Evolutionary conservation across 225 moss, liverwort and hornwort genomes (phyloP), one percentile per base, ranked within the genome.

Genomic region (Lunularia cruciata): DNA sequence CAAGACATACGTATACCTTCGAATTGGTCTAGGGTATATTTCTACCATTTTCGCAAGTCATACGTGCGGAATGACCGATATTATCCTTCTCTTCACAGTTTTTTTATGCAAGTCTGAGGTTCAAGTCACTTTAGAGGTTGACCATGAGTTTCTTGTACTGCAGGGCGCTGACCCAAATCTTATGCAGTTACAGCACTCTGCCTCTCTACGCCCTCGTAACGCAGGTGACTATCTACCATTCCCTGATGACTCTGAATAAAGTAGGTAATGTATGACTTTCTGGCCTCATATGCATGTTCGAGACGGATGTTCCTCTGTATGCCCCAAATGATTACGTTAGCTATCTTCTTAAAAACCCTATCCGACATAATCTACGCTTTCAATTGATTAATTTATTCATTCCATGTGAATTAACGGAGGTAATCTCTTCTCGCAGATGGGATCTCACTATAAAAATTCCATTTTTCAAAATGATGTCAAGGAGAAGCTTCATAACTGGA

Each of bases 111-210:
- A 43, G 43, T 3, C 16, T 43, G 43, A 43, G 3, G 5, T 25
- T 40, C 26, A 25, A 37, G 42, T 38, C 3, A 39, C 34, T 39
- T n/a, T 8, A n/a, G 2, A 61, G 57, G n/a, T 40, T 65, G 23
- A 67, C 0, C 12, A 13, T 18, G 20, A 65, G 33, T 10, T 54
- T 33, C 25, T 20, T 14, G n/a, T 27, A 40, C 56, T 79, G 65
- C 67, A 76, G 86, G 4, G 56, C 73, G 3, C 18, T 52, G 0
- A 76, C 78, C 23, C 87, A 88, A 52, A 63, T 86, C 3, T 47
- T 88, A 65, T 84, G 84, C 69, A 90, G 87, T 73, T 90, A 90
- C 82, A 86, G 84, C 75, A 90, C 90, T 34, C 77, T 90, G 47
- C 90, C 88, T 27, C 83, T 90, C 6, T 88, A 90, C 57, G 84